These are phyloP conservation scores for Populus nigra DNA, from an alignment of 345 rosid species.

Conservation along the genomic window DNA sequence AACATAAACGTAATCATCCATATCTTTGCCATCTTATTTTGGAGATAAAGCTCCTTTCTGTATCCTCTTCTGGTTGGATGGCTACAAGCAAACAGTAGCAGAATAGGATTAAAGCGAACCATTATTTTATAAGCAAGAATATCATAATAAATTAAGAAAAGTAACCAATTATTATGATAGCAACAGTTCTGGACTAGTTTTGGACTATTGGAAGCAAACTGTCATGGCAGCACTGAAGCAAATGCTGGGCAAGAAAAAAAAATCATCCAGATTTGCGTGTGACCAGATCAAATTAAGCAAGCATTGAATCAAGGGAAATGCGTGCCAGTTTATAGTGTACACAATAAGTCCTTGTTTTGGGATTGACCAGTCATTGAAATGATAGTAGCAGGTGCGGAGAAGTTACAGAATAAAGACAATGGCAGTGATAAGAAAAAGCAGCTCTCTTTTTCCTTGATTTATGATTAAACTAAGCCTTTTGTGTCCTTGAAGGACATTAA, in stretches of 20 bases:
- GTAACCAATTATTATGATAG: constrained; percentile 11
- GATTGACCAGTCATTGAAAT: background rate
- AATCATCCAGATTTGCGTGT: background rate
- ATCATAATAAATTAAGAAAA: background rate
- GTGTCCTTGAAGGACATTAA: constrained; percentile 21
- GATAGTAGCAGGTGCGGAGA: constrained; percentile 16
- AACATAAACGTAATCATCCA: constrained; percentile 20
- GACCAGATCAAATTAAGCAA: background rate
- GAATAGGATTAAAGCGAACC: constrained; percentile 19
- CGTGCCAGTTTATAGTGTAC: background rate
- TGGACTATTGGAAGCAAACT: background rate
- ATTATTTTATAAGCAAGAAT: background rate
- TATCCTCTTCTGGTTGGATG: constrained; percentile 11
- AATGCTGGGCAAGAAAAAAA: background rate
- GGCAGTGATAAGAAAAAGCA: constrained; percentile 21
- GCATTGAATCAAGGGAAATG: background rate
- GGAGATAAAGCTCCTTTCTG: background rate
- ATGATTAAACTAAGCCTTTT: constrained; percentile 17
- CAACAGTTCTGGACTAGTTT: constrained; percentile 10
- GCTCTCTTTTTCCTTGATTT: constrained; percentile 11
- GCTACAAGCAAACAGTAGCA: constrained; percentile 9
- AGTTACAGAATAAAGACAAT: constrained; percentile 17
- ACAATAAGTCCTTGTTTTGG: background rate
- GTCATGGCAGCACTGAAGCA: background rate
- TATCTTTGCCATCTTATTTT: constrained; percentile 12